Conservation (phyloP, 23 red algal species). For the Gracilaria caudata region DNA sequence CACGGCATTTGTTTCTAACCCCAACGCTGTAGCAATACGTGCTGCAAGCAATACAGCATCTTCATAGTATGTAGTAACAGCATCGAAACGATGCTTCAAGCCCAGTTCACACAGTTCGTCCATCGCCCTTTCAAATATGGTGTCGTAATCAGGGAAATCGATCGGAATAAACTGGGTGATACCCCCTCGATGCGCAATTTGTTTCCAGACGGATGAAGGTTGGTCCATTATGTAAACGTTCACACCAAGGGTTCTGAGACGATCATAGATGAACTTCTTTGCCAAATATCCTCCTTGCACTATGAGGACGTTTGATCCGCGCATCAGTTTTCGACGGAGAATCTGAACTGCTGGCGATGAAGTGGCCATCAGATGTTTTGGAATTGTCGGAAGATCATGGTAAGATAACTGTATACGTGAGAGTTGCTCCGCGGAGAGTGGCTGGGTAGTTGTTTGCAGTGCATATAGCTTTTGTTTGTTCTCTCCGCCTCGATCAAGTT, state of each 20-base stretch:
- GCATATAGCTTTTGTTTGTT: background rate
- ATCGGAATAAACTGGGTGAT: constrained; percentile 84
- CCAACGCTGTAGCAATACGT: constrained; percentile 77
- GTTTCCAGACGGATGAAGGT: constrained; percentile 75
- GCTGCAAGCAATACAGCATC: constrained; percentile 89
- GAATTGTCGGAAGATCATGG: background rate
- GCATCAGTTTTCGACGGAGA: constrained; percentile 88
- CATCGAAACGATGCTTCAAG: constrained; percentile 59
- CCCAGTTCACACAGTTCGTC: constrained; percentile 51
- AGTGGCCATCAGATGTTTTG: background rate
- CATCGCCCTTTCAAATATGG: constrained; percentile 60
- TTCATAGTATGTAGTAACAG: constrained; percentile 95
- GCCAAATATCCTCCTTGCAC: constrained; percentile 89
- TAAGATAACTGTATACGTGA: background rate
- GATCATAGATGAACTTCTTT: constrained; percentile 94
- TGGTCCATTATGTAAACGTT: constrained; percentile 91
- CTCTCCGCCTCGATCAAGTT: background rate
- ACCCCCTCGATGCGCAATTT: constrained; percentile 29
- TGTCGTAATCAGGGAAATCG: constrained; percentile 76
- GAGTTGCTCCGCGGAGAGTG: background rate
- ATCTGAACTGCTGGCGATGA: constrained; percentile 52
- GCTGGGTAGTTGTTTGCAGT: background rate
- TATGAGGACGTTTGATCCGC: constrained; percentile 87
- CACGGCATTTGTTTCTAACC: constrained; percentile 57
- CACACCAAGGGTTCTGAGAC: constrained; percentile 78